phyloP scores from a whole-genome alignment of 192 early-diverging fungal genomes.

The Podila epigama region DNA sequence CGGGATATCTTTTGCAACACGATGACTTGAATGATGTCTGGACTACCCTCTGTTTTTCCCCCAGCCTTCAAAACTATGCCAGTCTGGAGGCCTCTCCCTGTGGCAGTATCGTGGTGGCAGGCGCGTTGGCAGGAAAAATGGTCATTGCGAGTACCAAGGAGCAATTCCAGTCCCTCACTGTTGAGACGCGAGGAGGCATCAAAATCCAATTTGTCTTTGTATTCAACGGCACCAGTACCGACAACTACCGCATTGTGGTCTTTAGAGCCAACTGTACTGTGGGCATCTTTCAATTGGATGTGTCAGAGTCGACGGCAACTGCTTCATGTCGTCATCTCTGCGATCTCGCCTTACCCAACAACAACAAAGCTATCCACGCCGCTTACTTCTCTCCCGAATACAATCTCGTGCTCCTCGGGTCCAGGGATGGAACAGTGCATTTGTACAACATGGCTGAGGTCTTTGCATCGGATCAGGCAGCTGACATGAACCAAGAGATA shows the following conservation, averaged over 20 bases:
- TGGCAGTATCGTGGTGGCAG: slow-evolving; percentile 60
- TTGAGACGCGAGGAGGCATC: slow-evolving; percentile 30
- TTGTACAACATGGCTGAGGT: slow-evolving; percentile 18
- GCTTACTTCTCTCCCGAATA: slow-evolving; percentile 29
- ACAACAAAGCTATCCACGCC: slow-evolving; percentile 45
- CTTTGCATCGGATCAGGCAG: neutral
- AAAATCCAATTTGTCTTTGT: slow-evolving; percentile 48
- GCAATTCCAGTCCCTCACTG: slow-evolving; percentile 49
- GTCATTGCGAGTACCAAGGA: slow-evolving; percentile 53
- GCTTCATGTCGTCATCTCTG: slow-evolving; percentile 19
- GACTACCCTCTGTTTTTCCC: slow-evolving; percentile 45
- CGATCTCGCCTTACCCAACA: slow-evolving; percentile 37
- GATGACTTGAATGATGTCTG: slow-evolving; percentile 35
- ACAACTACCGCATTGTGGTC: slow-evolving; percentile 25
- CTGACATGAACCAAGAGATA: neutral
- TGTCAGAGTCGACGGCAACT: neutral
- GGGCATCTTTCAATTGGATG: slow-evolving; percentile 22
- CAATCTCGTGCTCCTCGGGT: slow-evolving; percentile 36
- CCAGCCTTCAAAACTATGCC: slow-evolving; percentile 58
- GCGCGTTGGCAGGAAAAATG: slow-evolving; percentile 62
- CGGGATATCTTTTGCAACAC: slow-evolving; percentile 51
- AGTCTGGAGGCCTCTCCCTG: slow-evolving; percentile 60
- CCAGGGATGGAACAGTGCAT: slow-evolving; percentile 27
- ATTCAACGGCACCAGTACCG: neutral
- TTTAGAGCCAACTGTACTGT: slow-evolving; percentile 47